Conservation (phyloP, 2,329 filamentous ascomycete species). For the Claviceps sp. region DNA sequence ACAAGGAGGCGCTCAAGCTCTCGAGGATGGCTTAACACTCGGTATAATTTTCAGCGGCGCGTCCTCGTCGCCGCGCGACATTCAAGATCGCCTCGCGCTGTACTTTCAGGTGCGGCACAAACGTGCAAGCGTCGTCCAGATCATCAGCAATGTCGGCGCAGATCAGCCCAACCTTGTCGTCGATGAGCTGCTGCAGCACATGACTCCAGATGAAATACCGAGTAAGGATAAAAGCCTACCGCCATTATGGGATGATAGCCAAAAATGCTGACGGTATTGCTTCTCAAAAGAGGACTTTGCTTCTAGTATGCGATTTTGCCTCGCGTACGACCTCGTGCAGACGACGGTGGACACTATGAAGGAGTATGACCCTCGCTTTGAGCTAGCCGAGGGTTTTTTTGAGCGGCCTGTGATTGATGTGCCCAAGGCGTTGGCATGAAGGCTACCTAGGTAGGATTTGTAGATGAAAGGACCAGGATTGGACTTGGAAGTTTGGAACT, state of each 20-base stretch:
- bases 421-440: background rate
- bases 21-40: slow-evolving; percentile 23
- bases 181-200: background rate
- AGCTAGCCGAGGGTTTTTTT: background rate
- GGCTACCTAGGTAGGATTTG: too few species aligned
- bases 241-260: background rate
- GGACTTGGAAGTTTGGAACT: too few species aligned
- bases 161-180: slow-evolving; percentile 16
- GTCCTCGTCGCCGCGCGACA: slow-evolving; percentile 7
- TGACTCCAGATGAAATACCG: background rate
- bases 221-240: background rate
- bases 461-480: too few species aligned
- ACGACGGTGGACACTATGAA: background rate
- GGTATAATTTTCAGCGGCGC: slow-evolving; percentile 16
- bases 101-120: slow-evolving; percentile 15
- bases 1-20: slow-evolving; percentile 22
- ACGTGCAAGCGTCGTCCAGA: slow-evolving; percentile 22
- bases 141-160: slow-evolving; percentile 24
- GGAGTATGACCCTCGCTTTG: background rate
- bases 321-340: background rate
- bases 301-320: background rate
- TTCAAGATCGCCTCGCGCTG: slow-evolving; percentile 12
- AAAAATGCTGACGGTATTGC: background rate
- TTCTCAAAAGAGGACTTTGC: background rate
- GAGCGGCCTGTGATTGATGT: background rate